Evolutionary conservation across 768 basidiomycete genomes (phyloP).

Genomic region (Pleurotus djamor): DNA sequence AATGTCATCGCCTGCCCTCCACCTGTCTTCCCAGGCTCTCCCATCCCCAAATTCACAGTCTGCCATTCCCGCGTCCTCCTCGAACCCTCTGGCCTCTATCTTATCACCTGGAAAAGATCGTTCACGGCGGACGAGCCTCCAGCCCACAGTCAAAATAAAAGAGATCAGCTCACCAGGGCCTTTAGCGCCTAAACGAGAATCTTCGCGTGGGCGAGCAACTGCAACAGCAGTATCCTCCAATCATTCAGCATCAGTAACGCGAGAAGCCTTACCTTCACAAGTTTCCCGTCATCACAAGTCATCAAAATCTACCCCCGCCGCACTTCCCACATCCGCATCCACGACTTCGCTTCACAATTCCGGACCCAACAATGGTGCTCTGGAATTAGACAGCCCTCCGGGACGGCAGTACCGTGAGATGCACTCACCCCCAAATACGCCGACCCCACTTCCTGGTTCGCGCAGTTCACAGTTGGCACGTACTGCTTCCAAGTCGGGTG

Average conservation of each 20-base stretch:
- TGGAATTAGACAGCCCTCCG: constrained; percentile 22
- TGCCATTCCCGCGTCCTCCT: constrained; percentile 43
- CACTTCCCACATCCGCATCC: constrained; percentile 23
- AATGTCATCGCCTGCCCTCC: constrained; percentile 72
- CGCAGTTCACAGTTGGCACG: constrained; percentile 27
- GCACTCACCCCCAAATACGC: constrained; percentile 45
- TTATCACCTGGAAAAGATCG: constrained; percentile 47
- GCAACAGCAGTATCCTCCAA: constrained; percentile 12
- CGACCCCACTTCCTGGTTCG: constrained; percentile 38
- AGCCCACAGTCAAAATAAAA: constrained; percentile 19
- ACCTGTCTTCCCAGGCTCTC: constrained; percentile 55
- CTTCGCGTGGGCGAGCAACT: constrained; percentile 12
- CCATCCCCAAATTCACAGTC: constrained; percentile 53
- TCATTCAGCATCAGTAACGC: constrained; percentile 15
- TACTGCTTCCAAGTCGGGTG: constrained; percentile 27
- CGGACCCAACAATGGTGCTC: background rate
- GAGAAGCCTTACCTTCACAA: background rate
- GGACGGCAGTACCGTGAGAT: constrained; percentile 31
- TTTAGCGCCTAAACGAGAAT: constrained; percentile 12
- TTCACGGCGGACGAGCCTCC: constrained; percentile 36
- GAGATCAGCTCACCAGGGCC: constrained; percentile 35
- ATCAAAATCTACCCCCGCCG: constrained; percentile 25
- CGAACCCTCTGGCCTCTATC: constrained; percentile 41
- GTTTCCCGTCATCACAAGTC: constrained; percentile 25
- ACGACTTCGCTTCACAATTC: constrained; percentile 15